Percentiles rank a stretch among this genome's conserved stretches.
These are phyloP conservation scores for Naganishia albida DNA, from an alignment of 1,284 basidiomycete species.

Conservation along the genomic window DNA sequence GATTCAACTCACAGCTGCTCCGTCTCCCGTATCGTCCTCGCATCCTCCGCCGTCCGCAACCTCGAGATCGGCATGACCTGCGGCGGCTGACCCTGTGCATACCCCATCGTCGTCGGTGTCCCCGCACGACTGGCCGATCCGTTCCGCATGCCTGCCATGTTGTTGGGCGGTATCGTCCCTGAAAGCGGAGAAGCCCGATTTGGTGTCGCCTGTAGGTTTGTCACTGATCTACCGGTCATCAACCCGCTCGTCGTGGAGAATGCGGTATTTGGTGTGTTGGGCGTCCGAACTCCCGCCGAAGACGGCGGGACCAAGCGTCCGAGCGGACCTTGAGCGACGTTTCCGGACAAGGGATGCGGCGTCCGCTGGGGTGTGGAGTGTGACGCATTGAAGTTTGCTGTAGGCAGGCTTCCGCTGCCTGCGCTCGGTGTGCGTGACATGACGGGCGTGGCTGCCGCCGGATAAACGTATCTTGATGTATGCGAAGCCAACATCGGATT, in stretches of 20 bases:
- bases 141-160: not conserved
- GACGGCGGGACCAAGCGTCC: conserved; percentile 20
- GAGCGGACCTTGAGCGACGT: not conserved
- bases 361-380: conserved; percentile 7
- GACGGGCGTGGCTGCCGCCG: conserved; percentile 21
- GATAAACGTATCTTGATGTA: conserved; percentile 23
- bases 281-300: conserved; percentile 9
- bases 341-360: conserved; percentile 6
- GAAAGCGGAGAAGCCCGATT: conserved; percentile 17
- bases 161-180: not conserved
- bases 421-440: conserved; percentile 25
- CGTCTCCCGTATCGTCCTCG: conserved; percentile 17
- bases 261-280: conserved; percentile 7
- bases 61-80: conserved; percentile 1
- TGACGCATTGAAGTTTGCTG: not conserved
- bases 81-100: conserved; percentile 5
- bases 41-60: conserved; percentile 9
- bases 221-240: conserved; percentile 17
- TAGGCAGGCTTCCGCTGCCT: conserved; percentile 1
- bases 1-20: conserved; percentile 23
- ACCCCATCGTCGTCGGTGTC: not conserved
- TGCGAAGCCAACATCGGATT: conserved; percentile 20
- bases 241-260: conserved; percentile 11
- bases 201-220: conserved; percentile 1
- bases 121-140: conserved; percentile 10